Percentiles rank a stretch among this genome's conserved stretches.
phyloP scores from a whole-genome alignment of 2,329 filamentous ascomycete genomes.

The Penicillium expansum region DNA sequence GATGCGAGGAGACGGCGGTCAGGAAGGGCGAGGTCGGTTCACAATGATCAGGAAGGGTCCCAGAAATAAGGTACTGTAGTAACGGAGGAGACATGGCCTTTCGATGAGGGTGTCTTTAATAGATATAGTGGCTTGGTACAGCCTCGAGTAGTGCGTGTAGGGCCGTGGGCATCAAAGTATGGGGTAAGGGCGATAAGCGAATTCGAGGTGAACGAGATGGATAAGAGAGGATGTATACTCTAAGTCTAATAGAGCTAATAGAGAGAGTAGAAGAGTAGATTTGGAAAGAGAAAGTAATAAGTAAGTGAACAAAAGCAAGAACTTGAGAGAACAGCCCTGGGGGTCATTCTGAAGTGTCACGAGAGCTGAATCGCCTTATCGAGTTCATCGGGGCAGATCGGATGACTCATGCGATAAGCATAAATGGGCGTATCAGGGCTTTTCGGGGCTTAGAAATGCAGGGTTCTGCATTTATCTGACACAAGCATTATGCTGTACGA shows the following conservation, averaged over 20 bases:
- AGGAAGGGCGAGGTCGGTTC: constrained; percentile 59
- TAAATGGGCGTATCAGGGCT: constrained; percentile 4
- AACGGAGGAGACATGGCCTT: constrained; percentile 32
- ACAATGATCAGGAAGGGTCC: constrained; percentile 57
- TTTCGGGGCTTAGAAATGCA: background rate
- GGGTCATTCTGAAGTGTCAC: constrained; percentile 9
- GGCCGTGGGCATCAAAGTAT: background rate
- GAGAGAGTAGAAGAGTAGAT: background rate
- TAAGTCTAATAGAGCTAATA: constrained; percentile 1
- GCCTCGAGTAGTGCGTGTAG: background rate
- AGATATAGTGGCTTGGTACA: background rate
- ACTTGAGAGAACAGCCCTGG: background rate
- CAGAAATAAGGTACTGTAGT: constrained; percentile 26
- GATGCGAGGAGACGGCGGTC: constrained; percentile 54
- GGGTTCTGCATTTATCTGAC: background rate
- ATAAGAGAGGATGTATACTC: background rate
- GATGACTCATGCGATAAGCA: constrained; percentile 13
- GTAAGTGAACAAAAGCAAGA: background rate
- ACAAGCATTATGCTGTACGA: background rate
- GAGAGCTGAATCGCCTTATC: constrained; percentile 8
- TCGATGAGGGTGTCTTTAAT: background rate
- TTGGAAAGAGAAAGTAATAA: background rate
- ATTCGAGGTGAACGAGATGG: background rate
- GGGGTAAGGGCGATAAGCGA: constrained; percentile 11
- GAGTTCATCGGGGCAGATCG: constrained; percentile 2